Conservation (phyloP, 257 asterid species). For the Solanum bulbocastanum region DNA sequence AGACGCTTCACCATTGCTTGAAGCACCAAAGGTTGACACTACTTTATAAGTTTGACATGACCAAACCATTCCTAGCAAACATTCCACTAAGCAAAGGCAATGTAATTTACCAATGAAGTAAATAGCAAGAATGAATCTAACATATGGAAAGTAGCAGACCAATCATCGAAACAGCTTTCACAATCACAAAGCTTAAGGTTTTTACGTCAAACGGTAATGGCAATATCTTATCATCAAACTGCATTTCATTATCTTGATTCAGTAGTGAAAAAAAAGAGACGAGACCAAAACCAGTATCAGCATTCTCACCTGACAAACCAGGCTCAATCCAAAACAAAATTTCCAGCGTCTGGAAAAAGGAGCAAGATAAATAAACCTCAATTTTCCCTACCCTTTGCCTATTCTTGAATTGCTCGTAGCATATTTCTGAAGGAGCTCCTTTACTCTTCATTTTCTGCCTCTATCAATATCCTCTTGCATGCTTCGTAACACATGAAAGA, state of each 20-base stretch:
- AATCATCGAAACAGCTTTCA: background rate
- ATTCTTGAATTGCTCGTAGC: background rate
- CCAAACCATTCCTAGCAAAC: background rate
- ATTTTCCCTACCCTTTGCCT: constrained; percentile 1
- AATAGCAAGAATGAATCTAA: background rate
- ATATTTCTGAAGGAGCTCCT: background rate
- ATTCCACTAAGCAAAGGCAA: background rate
- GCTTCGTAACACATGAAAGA: constrained; percentile 98
- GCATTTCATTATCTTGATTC: background rate
- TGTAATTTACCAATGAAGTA: background rate
- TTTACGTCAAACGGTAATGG: background rate
- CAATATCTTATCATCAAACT: background rate
- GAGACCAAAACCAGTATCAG: background rate
- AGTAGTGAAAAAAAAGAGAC: constrained; percentile 1
- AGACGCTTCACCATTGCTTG: background rate
- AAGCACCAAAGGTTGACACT: background rate
- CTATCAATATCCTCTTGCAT: constrained; percentile 79
- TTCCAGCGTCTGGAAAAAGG: background rate
- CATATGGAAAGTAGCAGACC: background rate
- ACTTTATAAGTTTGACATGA: background rate
- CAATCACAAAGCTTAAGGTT: background rate
- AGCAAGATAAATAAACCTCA: background rate
- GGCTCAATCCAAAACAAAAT: constrained; percentile 6
- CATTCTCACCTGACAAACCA: constrained; percentile 5
- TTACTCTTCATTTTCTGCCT: constrained; percentile 50